Percentiles rank a stretch among this genome's conserved stretches.
Evolutionary conservation across 129 eudicot species (phyloP).

Genomic region (Tagetes erecta): DNA sequence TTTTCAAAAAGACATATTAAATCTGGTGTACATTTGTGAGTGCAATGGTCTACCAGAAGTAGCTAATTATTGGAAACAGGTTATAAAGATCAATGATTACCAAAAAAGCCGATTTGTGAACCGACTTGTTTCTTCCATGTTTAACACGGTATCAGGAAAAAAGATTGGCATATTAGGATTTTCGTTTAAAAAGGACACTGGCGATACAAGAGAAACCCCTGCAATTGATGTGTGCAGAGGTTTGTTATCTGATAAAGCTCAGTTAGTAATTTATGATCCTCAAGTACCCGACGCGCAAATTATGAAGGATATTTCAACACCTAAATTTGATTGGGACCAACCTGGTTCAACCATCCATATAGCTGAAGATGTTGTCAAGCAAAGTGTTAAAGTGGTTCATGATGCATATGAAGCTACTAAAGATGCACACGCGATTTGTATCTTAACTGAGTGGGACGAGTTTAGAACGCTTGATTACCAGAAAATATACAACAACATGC

Average conservation of each 20-base stretch:
- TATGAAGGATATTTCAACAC: constrained; percentile 47
- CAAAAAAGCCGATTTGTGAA: constrained; percentile 60
- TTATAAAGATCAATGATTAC: constrained; percentile 56
- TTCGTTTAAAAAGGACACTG: constrained; percentile 60
- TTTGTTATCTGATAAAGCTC: constrained; percentile 50
- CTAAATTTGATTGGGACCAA: constrained; percentile 52
- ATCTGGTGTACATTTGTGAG: constrained; percentile 64
- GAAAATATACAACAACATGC: constrained; percentile 53
- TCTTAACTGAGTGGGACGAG: constrained; percentile 69
- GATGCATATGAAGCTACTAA: constrained; percentile 56
- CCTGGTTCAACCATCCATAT: constrained; percentile 27
- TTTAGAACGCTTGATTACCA: constrained; percentile 52
- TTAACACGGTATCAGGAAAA: constrained; percentile 53
- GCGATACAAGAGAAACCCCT: constrained; percentile 68
- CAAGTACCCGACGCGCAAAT: constrained; percentile 57
- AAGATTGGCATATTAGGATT: constrained; percentile 53
- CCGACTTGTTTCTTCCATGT: constrained; percentile 62
- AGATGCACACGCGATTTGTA: constrained; percentile 60
- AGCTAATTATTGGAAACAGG: constrained; percentile 66
- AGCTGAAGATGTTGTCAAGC: constrained; percentile 26
- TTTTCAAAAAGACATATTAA: constrained; percentile 61
- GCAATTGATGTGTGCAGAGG: constrained; percentile 64
- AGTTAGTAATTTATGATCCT: constrained; percentile 52
- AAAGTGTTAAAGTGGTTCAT: constrained; percentile 40
- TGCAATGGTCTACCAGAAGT: constrained; percentile 70